Conservation (phyloP, 1,284 basidiomycete species). For the Trametes sp. region DNA sequence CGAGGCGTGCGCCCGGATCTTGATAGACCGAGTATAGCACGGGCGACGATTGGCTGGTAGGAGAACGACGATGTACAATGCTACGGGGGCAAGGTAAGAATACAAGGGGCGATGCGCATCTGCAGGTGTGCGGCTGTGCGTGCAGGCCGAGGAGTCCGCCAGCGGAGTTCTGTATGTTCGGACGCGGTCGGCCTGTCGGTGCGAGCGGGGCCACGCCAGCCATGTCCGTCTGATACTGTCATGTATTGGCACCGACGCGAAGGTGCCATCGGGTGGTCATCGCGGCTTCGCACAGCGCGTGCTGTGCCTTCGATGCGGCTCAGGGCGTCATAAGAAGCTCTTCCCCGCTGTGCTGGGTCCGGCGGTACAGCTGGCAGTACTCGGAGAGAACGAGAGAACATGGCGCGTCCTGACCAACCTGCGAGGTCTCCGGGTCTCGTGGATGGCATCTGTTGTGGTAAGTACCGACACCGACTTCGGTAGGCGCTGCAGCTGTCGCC, state of each 20-base stretch:
- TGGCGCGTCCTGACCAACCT: not conserved
- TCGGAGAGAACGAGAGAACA: not conserved
- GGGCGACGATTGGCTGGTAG: not conserved
- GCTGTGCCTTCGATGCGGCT: not conserved
- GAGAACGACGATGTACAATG: not conserved
- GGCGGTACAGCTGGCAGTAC: not conserved
- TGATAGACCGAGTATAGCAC: conserved; percentile 5
- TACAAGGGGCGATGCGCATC: not conserved
- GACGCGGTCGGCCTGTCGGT: not conserved
- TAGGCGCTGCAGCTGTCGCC: not conserved
- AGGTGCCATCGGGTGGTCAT: not conserved
- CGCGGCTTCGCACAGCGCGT: not conserved
- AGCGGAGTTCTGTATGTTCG: not conserved
- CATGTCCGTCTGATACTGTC: not conserved
- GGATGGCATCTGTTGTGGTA: not conserved
- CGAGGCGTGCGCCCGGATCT: not conserved
- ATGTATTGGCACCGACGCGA: not conserved
- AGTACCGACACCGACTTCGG: not conserved
- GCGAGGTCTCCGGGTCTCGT: not conserved
- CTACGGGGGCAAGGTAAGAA: not conserved
- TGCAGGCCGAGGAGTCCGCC: conserved; percentile 1
- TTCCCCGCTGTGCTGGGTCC: not conserved
- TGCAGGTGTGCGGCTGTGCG: not conserved
- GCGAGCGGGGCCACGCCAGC: not conserved
- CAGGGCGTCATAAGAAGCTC: not conserved